Evolutionary conservation across 305 asterid genomes (phyloP), one percentile per base, ranked within the genome.

Genomic region (Fraxinus ornus): DNA sequence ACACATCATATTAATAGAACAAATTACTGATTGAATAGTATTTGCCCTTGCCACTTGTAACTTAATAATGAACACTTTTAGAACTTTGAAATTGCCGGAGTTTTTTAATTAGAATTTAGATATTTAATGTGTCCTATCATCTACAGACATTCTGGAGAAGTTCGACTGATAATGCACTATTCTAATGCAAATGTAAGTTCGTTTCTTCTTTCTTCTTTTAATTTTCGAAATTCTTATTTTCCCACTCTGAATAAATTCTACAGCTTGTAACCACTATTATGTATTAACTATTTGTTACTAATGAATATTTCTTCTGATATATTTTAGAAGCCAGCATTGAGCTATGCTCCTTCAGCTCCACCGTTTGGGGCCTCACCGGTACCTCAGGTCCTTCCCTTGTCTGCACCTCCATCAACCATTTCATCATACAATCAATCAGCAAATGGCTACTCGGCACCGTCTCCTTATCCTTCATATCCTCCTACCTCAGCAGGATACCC

Each of bases 121-220:
- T 4, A 1, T 33, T 86, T 85, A 36, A 37, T 68, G 35, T 75
- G 7, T 55, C 62, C 73, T 81, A 39, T 88, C 49, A 39, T 88
- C 49, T 81, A 33, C 88, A 97, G 99, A 90, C 84, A 91, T 86
- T 95, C 97, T 3, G 99, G 99, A 52, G 98, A 97, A 87, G 89
- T 97, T 76, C 91, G 93, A 74, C 74, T 97, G 83, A 94, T 97
- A 85, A 87, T 97, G 98, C 97, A 94, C 89, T 92, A 86, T 87
- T 79, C 97, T 35, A 89, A 88, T 79, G 94, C 95, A 86, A 89
- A 82, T 71, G 98, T 91, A 88, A 90, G 97, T 78, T 32, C 39
- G n/a, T 81, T 17, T 44, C 17, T 44, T 33, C 32, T 36, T 47
- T 44, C 35, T 7, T 79, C 78, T 35, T 36, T 76, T 41, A 12